Base-by-base conservation (phyloP, 2,329 filamentous ascomycete species). In the Penicillium janthinellum region DNA sequence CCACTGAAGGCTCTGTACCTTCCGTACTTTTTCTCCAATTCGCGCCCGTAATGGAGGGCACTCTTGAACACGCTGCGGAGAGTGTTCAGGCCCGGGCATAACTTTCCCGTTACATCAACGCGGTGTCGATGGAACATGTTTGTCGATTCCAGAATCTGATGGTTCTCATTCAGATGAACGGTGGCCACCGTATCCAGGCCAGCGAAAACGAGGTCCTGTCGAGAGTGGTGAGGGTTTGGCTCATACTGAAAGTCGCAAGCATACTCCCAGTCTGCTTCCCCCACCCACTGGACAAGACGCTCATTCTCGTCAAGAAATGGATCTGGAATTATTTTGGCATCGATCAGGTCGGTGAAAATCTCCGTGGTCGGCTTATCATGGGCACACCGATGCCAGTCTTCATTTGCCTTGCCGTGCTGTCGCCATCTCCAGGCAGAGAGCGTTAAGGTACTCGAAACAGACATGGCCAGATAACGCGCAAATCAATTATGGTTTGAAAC, bases 241-340 rank as follows among this genome's bases (percentile, higher is more conserved):
- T 79, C 0, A 89, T 89, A 59, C 90, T 87, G 71, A 92, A 91
- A 0, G 82, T 85, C 35, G 39, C 28, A 38, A 15, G 56, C 17
- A 53, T 58, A 58, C 50, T 58, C 56, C 56, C 56, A 58, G 56
- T 58, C 50, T 11, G 39, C 20, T 34, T 44, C 52, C 14, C 56
- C 56, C 37, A 58, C 56, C 56, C 56, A 58, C 42, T 58, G 56
- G 5, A 58, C 31, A 37, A 31, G 49, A n/a, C 49, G 39, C 47
- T 58, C 56, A 39, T 58, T 58, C 31, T 58, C 56, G 5, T 47
- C 56, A 2, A 58, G 39, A 8, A 58, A 58, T 5, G 56, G 56
- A 25, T 58, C 56, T 17, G 56, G 39, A 12, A 58, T 58, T 4
- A 53, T 20, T 53, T 53, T 53, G 3, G 50, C 50, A 53, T 53